Evolutionary conservation across 1,284 basidiomycete genomes (phyloP).

Genomic region (Phenoliferia sp.): DNA sequence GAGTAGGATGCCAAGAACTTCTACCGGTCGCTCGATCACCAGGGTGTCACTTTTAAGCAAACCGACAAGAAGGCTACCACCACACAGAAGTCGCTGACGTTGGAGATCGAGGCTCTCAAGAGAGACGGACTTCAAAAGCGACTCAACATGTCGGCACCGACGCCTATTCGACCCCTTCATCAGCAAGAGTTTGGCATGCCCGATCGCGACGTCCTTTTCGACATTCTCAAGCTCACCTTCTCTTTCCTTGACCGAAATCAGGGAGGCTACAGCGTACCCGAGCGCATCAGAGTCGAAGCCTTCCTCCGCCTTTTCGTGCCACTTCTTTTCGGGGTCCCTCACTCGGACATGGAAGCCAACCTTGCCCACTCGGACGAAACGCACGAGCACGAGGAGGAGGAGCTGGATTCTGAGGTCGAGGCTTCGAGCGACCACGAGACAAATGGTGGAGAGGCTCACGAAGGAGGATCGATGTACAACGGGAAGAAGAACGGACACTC

Average conservation of each 20-base stretch:
- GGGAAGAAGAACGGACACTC: conserved; percentile 5
- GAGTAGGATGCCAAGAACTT: conserved; percentile 29
- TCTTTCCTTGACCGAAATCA: conserved; percentile 79
- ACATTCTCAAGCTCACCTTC: conserved; percentile 84
- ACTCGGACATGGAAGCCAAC: conserved; percentile 65
- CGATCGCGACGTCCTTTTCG: conserved; percentile 76
- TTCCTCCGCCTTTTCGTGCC: conserved; percentile 85
- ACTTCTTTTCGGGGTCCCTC: conserved; percentile 68
- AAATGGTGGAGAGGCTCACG: not conserved
- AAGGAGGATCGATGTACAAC: not conserved
- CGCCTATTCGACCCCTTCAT: conserved; percentile 42
- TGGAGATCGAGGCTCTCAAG: conserved; percentile 76
- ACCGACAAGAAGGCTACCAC: conserved; percentile 80
- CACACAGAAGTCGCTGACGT: conserved; percentile 80
- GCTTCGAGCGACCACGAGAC: conserved; percentile 44
- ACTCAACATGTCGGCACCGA: conserved; percentile 19
- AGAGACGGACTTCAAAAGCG: conserved; percentile 67
- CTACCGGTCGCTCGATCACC: conserved; percentile 60
- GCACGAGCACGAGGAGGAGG: conserved; percentile 47
- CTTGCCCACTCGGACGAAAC: conserved; percentile 53
- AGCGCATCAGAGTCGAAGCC: conserved; percentile 76
- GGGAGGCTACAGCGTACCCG: conserved; percentile 58
- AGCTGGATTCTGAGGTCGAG: conserved; percentile 38
- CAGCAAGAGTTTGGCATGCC: conserved; percentile 79
- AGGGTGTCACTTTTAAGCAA: conserved; percentile 88